Conservation (phyloP, 176 grass and related monocot genomes). For the Carex cristatella region DNA sequence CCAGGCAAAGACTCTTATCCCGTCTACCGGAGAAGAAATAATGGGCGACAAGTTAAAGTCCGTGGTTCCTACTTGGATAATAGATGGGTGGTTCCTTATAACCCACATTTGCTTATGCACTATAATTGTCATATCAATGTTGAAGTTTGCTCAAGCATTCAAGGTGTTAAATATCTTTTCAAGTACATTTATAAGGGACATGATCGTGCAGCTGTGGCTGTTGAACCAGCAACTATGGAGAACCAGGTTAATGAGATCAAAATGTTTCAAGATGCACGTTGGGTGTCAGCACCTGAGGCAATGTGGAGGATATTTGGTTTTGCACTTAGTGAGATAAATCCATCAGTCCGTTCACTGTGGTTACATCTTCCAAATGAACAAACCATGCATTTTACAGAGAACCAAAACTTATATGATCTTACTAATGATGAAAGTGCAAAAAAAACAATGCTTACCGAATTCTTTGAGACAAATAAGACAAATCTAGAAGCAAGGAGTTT, state of each 20-base stretch:
- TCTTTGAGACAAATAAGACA: no score
- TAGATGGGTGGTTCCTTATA: neutral
- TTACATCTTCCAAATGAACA: no score
- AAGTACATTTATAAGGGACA: constrained; percentile 27
- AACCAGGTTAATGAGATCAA: neutral
- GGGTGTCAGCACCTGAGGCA: no score
- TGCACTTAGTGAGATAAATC: no score
- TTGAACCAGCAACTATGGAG: neutral
- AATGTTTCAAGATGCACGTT: no score
- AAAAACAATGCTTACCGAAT: no score
- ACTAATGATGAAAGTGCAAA: no score
- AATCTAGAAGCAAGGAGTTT: no score
- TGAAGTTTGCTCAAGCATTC: constrained; percentile 20
- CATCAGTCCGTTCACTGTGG: no score
- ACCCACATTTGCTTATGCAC: neutral
- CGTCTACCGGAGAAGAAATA: neutral
- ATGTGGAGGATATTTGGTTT: no score
- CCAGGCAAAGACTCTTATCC: constrained; percentile 21
- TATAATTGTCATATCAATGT: constrained; percentile 37
- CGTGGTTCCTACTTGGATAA: neutral
- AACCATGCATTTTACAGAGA: no score
- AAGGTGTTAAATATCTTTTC: constrained; percentile 19
- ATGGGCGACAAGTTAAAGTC: neutral
- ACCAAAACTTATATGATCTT: no score
- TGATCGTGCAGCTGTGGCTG: neutral